Percentiles rank a stretch among this genome's conserved stretches.
These are phyloP conservation scores for Stagonosporopsis cucurbitacearum DNA, from an alignment of 2,329 filamentous ascomycete species.

Conservation along the genomic window DNA sequence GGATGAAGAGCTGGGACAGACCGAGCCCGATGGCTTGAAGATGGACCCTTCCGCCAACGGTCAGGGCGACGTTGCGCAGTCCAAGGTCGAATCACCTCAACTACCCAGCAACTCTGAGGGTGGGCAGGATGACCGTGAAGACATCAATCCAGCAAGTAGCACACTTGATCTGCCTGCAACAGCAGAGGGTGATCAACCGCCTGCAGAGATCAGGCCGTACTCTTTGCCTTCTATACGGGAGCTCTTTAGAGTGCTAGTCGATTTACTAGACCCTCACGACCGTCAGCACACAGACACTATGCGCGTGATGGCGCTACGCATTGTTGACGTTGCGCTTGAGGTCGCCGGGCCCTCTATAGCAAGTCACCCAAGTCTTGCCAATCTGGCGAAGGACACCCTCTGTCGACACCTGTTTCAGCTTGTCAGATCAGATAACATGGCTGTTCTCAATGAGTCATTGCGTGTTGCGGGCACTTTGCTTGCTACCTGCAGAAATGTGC, in stretches of 20 bases:
- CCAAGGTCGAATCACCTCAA: conserved; percentile 45
- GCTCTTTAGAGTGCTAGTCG: conserved; percentile 90
- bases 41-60: conserved; percentile 81
- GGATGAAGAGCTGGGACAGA: conserved; percentile 70
- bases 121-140: conserved; percentile 45
- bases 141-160: conserved; percentile 50
- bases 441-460: conserved; percentile 89
- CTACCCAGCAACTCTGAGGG: conserved; percentile 43
- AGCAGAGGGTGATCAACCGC: conserved; percentile 53
- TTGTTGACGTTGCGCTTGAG: conserved; percentile 96
- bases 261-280: conserved; percentile 92
- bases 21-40: conserved; percentile 72
- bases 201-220: conserved; percentile 77
- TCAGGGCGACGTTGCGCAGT: conserved; percentile 55
- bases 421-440: conserved; percentile 94
- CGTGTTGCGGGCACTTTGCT: conserved; percentile 90
- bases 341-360: conserved; percentile 95
- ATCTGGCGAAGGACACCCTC: conserved; percentile 87
- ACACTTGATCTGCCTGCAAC: conserved; percentile 54
- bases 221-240: conserved; percentile 93
- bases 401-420: conserved; percentile 96
- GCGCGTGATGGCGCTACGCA: conserved; percentile 95
- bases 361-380: conserved; percentile 85
- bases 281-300: conserved; percentile 91
- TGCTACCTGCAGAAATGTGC: conserved; percentile 84